Conservation (phyloP, 345 rosid genomes). For the Linum lewisii region DNA sequence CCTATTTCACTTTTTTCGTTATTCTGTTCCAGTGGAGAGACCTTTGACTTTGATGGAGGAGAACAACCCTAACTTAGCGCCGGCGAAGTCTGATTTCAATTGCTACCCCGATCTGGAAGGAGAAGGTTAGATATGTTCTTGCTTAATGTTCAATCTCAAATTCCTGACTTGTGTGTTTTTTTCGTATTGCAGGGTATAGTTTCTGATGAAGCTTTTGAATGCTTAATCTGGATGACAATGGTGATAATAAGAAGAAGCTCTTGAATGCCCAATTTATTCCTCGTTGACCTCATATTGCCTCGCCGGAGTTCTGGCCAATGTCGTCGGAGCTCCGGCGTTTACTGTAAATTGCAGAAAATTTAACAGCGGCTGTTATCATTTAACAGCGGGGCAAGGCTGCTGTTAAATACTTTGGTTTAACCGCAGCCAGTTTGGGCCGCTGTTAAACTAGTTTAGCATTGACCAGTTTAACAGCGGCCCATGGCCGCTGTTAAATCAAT, state of each 20-base stretch:
- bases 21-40: background rate
- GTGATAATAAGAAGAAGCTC: background rate
- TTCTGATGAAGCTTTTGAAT: constrained; percentile 58
- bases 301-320: too few relatives aligned
- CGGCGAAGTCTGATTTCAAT: background rate
- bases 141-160: background rate
- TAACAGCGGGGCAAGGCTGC: too few relatives aligned
- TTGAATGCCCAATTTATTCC: constrained; percentile 11
- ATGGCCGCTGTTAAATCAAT: too few relatives aligned
- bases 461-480: too few relatives aligned
- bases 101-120: background rate
- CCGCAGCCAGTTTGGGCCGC: too few relatives aligned
- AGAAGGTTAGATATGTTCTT: background rate
- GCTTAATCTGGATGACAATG: constrained; percentile 19
- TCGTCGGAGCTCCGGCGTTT: too few relatives aligned
- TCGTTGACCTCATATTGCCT: too few relatives aligned
- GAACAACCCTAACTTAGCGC: background rate
- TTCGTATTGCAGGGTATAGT: constrained; percentile 59
- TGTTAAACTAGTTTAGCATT: too few relatives aligned
- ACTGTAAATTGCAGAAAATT: too few relatives aligned
- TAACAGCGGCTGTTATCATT: too few relatives aligned
- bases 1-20: too few relatives aligned
- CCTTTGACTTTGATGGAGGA: background rate
- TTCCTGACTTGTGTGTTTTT: background rate
- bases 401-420: too few relatives aligned